A percentile compares a stretch with the other conserved stretches of the same genome.
Evolutionary conservation across 2,329 filamentous ascomycete genomes (phyloP).

Genomic region (Camillea tinctor): DNA sequence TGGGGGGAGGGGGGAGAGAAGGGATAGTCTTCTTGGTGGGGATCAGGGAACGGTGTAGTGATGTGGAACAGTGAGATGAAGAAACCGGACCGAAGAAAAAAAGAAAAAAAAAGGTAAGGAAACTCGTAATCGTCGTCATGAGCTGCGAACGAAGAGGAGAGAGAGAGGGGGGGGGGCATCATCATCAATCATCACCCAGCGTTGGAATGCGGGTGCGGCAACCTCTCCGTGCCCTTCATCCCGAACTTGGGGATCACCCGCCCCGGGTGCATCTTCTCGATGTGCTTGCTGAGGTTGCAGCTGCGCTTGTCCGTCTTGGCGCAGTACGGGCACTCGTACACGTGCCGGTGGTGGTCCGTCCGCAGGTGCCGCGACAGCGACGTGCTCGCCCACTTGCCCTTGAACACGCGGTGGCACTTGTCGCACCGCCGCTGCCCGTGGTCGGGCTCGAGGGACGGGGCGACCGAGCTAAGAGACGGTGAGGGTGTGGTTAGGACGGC

Average conservation of each 20-base stretch:
- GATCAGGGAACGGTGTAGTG: no score
- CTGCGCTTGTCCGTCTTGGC: not conserved
- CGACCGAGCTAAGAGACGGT: not conserved
- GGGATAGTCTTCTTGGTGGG: no score
- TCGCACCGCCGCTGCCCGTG: not conserved
- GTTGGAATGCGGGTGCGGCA: not conserved
- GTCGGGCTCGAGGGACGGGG: not conserved
- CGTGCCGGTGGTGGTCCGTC: not conserved
- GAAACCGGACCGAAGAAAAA: no score
- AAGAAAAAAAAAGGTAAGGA: no score
- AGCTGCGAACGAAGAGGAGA: no score
- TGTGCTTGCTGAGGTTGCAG: slow-evolving; percentile 5
- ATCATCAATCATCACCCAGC: not conserved
- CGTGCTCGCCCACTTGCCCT: not conserved
- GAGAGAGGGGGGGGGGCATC: no score
- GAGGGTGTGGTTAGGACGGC: not conserved
- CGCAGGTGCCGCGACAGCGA: slow-evolving; percentile 3
- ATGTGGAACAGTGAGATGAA: no score
- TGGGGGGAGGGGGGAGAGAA: no score
- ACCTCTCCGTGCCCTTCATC: not conserved
- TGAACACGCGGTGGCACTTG: not conserved
- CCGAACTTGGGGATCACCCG: slow-evolving; percentile 2
- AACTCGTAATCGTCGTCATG: no score
- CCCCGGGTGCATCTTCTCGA: slow-evolving; percentile 1
- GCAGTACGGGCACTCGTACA: slow-evolving; percentile 5